Evolutionary conservation across 768 basidiomycete species (phyloP).

Genomic region (Boletales sp.): DNA sequence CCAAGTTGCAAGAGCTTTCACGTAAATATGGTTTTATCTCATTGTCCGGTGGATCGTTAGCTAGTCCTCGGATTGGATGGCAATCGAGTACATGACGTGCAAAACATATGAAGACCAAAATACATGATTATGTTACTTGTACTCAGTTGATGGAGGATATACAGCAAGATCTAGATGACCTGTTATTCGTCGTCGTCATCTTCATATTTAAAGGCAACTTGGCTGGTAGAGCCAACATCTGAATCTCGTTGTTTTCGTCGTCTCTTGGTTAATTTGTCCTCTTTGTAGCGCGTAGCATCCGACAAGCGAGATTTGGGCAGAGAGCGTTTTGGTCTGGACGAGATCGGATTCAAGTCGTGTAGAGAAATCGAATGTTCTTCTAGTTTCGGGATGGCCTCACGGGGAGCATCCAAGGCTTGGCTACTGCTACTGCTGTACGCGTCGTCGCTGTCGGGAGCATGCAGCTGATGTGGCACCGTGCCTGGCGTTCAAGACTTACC

Average conservation of each 20-base stretch:
- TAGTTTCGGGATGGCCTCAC: conserved; percentile 18
- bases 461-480: background rate
- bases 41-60: too few relatives aligned
- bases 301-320: conserved; percentile 23
- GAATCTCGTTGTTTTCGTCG: conserved; percentile 21
- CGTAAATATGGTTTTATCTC: too few relatives aligned
- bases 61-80: too few relatives aligned
- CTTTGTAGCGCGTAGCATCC: background rate
- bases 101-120: background rate
- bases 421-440: background rate
- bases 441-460: conserved; percentile 6
- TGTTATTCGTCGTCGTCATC: conserved; percentile 15
- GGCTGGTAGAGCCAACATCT: conserved; percentile 13
- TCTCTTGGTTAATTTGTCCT: conserved; percentile 16
- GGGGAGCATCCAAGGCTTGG: conserved; percentile 9
- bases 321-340: conserved; percentile 25
- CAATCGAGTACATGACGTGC: too few relatives aligned
- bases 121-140: conserved; percentile 4
- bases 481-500: conserved; percentile 8
- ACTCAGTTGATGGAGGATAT: background rate
- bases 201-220: conserved; percentile 6
- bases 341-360: conserved; percentile 3
- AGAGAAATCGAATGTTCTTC: conserved; percentile 19
- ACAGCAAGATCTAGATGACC: background rate
- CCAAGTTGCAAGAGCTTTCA: too few relatives aligned